These are phyloP conservation scores for Globisporangium iwayamae DNA, from an alignment of 352 stramenopile species.

Conservation along the genomic window DNA sequence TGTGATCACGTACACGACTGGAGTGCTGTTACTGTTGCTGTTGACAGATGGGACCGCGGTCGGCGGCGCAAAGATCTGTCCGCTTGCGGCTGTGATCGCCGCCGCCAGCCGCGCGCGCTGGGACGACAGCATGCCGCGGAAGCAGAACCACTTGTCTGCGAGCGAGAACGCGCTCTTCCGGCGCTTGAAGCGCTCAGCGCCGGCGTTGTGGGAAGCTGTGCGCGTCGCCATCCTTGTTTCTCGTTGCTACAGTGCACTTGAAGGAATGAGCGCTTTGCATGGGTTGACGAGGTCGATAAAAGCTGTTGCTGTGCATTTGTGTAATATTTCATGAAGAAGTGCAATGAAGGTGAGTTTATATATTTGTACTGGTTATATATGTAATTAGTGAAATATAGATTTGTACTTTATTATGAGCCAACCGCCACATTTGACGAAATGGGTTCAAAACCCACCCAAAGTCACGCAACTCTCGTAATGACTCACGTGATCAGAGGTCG, in stretches of 20 bases:
- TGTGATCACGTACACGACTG: conserved; percentile 38
- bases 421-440: background rate
- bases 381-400: too few relatives aligned
- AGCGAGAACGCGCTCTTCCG: conserved; percentile 24
- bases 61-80: conserved; percentile 9
- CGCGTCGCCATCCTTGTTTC: background rate
- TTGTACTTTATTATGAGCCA: background rate
- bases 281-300: background rate
- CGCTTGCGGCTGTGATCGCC: conserved; percentile 17
- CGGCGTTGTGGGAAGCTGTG: background rate
- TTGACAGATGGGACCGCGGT: background rate
- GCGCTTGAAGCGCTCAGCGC: conserved; percentile 8
- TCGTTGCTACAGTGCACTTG: background rate
- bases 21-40: background rate
- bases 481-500: background rate
- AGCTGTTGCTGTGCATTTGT: background rate
- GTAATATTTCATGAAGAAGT: background rate
- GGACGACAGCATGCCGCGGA: conserved; percentile 24
- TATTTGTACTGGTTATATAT: background rate
- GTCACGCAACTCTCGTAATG: background rate
- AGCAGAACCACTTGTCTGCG: conserved; percentile 24
- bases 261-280: background rate
- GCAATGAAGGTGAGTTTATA: background rate
- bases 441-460: background rate
- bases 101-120: conserved; percentile 17